phyloP scores from a whole-genome alignment of 805 yeast genomes.

The Candida sonorensis region DNA sequence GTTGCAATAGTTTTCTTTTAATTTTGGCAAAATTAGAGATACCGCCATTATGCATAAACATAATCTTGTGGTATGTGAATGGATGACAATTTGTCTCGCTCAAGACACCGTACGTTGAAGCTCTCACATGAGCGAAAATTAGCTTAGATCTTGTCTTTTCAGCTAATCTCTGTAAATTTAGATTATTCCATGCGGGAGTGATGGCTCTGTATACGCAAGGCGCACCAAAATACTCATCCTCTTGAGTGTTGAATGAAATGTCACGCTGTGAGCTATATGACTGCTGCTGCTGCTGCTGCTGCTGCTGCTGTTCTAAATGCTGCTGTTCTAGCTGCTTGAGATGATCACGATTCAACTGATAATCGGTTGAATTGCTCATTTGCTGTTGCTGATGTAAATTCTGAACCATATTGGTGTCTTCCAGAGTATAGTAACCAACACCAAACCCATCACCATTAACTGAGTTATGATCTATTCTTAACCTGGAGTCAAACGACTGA shows the following conservation, averaged over 20 bases:
- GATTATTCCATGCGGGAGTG: slow-evolving; percentile 98
- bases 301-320: too few species aligned
- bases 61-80: slow-evolving; percentile 74
- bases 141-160: slow-evolving; percentile 79
- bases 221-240: slow-evolving; percentile 35
- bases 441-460: slow-evolving; percentile 99
- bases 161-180: slow-evolving; percentile 78
- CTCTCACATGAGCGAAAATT: slow-evolving; percentile 93
- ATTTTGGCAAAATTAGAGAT: slow-evolving; percentile 66
- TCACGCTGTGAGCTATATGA: too few species aligned
- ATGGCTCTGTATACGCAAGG: slow-evolving; percentile 95
- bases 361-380: too few species aligned
- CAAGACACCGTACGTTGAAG: slow-evolving; percentile 90
- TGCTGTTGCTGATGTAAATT: slow-evolving; percentile 2
- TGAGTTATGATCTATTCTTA: slow-evolving; percentile 84
- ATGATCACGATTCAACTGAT: too few species aligned
- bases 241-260: slow-evolving; percentile 1
- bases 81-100: slow-evolving; percentile 98
- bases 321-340: too few species aligned
- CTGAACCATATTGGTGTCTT: slow-evolving; percentile 33
- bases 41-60: slow-evolving; percentile 98
- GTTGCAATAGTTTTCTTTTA: slow-evolving; percentile 65
- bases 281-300: too few species aligned
- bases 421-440: slow-evolving; percentile 81
- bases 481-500: slow-evolving; percentile 87